phyloP scores from a whole-genome alignment of 108 stramenopile genomes.

The Chaetoceros tenuissimus region DNA sequence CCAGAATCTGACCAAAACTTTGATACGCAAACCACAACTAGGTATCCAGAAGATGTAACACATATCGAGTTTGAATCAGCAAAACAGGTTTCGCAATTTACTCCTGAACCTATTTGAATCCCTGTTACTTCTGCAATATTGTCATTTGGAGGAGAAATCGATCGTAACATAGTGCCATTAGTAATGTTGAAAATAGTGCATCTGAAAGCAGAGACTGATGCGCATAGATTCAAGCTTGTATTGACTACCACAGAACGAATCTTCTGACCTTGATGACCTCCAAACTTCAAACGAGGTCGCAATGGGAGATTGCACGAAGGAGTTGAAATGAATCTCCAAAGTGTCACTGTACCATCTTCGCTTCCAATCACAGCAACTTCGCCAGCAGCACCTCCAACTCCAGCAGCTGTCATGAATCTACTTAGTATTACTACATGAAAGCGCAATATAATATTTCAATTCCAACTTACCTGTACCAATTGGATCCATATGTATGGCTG shows the following conservation, averaged over 20 bases:
- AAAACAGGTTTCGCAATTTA: constrained; percentile 35
- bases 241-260: constrained; percentile 57
- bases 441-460: not conserved
- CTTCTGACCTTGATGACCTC: constrained; percentile 59
- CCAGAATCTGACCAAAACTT: constrained; percentile 16
- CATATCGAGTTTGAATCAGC: constrained; percentile 57
- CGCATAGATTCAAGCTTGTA: constrained; percentile 63
- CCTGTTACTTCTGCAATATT: constrained; percentile 13
- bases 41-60: constrained; percentile 66
- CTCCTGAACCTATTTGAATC: not conserved
- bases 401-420: constrained; percentile 46
- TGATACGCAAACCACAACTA: constrained; percentile 75
- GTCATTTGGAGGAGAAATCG: constrained; percentile 50
- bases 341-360: constrained; percentile 63
- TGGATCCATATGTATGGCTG: constrained; percentile 73
- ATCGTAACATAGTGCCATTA: constrained; percentile 72
- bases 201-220: constrained; percentile 53
- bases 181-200: constrained; percentile 74
- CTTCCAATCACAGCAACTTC: constrained; percentile 83
- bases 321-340: constrained; percentile 82
- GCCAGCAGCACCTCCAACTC: constrained; percentile 79
- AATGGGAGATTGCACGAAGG: constrained; percentile 69
- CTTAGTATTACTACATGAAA: not conserved
- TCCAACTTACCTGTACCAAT: constrained; percentile 31
- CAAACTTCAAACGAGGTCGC: constrained; percentile 58